A percentile compares a stretch with the other conserved stretches of the same genome.
phyloP scores from a whole-genome alignment of 2,329 filamentous ascomycete genomes.

The Xylariaceae sp. region DNA sequence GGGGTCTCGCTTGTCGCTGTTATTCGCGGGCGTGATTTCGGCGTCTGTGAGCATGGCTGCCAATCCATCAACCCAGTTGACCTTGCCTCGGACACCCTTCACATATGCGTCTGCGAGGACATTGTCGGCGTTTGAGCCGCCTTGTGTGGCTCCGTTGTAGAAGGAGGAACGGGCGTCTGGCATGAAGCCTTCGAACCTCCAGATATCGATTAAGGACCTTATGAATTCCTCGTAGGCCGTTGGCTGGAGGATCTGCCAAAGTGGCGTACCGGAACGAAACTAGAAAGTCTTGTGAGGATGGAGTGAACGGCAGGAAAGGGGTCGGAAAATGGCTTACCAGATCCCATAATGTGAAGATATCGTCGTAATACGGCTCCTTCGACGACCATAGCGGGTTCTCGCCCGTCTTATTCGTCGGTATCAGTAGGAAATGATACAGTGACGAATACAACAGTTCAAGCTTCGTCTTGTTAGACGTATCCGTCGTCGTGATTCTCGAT shows the following conservation, averaged over 20 bases:
- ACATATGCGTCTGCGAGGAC: conserved; percentile 67
- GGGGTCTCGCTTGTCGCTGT: conserved; percentile 50
- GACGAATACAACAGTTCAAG: conserved; percentile 61
- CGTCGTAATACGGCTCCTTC: conserved; percentile 63
- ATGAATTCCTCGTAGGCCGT: conserved; percentile 59
- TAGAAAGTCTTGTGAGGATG: conserved; percentile 25
- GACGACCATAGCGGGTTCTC: conserved; percentile 64
- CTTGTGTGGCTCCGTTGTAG: conserved; percentile 64
- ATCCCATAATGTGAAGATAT: conserved; percentile 67
- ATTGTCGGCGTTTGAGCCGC: conserved; percentile 66
- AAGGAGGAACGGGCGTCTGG: conserved; percentile 63
- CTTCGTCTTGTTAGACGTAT: conserved; percentile 47
- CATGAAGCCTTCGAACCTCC: conserved; percentile 58
- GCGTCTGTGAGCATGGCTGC: conserved; percentile 62
- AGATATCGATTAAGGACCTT: conserved; percentile 63
- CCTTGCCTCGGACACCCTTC: conserved; percentile 57
- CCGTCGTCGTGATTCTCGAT: conserved; percentile 57
- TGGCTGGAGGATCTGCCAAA: conserved; percentile 62
- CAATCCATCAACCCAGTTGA: conserved; percentile 61
- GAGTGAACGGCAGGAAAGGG: background rate
- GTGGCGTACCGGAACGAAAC: conserved; percentile 59
- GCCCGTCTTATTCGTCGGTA: conserved; percentile 65
- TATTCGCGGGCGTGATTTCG: conserved; percentile 56
- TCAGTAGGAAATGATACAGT: conserved; percentile 63
- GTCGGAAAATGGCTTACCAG: conserved; percentile 29